Evolutionary conservation across 768 basidiomycete genomes (phyloP).

Genomic region (Hygrophorus pudorinus): DNA sequence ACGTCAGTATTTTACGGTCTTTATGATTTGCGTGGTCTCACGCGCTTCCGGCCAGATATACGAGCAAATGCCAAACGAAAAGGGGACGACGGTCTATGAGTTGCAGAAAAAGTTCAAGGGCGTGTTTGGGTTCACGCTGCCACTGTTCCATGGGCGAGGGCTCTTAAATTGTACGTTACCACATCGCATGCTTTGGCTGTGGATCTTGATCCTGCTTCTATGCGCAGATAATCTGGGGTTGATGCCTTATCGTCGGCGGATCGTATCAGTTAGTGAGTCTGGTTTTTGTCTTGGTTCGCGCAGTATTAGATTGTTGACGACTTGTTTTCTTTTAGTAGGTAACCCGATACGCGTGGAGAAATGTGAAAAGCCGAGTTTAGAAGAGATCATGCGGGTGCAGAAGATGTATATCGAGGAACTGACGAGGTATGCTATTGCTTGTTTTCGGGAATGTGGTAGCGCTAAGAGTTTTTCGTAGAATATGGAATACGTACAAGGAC

Average conservation of each 20-base stretch:
- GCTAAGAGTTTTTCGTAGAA: constrained; percentile 34
- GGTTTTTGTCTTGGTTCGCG: not conserved
- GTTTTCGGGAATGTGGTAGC: not conserved
- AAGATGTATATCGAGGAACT: constrained; percentile 86
- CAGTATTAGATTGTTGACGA: not conserved
- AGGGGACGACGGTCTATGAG: constrained; percentile 78
- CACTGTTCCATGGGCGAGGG: constrained; percentile 95
- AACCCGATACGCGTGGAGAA: constrained; percentile 75
- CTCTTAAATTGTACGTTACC: constrained; percentile 77
- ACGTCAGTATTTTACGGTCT: constrained; percentile 41
- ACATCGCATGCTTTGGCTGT: too few species aligned
- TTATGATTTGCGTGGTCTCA: constrained; percentile 2
- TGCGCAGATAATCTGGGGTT: constrained; percentile 81
- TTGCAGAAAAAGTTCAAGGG: constrained; percentile 88
- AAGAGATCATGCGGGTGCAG: constrained; percentile 74
- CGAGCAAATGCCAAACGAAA: constrained; percentile 92
- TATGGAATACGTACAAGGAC: constrained; percentile 96
- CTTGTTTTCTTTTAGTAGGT: constrained; percentile 48
- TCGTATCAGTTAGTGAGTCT: constrained; percentile 90
- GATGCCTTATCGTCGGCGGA: constrained; percentile 91
- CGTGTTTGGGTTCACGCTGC: constrained; percentile 91
- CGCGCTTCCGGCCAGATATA: constrained; percentile 71
- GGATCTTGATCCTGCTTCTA: too few species aligned
- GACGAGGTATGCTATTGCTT: constrained; percentile 51
- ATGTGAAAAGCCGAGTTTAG: constrained; percentile 71